phyloP scores from a whole-genome alignment of 306 rosid species.

The Delonix regia region DNA sequence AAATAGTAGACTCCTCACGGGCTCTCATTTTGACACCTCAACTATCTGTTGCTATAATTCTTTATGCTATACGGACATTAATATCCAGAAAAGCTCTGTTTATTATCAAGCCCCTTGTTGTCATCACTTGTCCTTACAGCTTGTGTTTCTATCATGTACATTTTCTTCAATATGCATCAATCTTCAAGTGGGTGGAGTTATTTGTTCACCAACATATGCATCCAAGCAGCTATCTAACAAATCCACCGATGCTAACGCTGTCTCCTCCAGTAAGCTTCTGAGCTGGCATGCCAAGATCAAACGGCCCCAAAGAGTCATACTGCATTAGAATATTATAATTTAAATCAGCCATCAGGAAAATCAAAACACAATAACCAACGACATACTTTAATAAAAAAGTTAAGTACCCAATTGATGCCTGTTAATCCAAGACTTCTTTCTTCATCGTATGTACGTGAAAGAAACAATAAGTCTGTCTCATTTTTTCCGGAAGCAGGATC shows the following conservation, averaged over 20 bases:
- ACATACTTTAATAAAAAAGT: not conserved
- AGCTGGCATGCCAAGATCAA: conserved; percentile 76
- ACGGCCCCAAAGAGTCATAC: conserved; percentile 82
- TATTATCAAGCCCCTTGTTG: conserved; percentile 15
- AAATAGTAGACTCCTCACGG: conserved; percentile 3
- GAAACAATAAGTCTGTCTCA: conserved; percentile 44
- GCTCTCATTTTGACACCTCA: conserved; percentile 12
- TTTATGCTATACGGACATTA: not conserved
- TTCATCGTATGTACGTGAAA: conserved; percentile 52
- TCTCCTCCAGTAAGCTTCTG: conserved; percentile 51
- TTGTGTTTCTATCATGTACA: conserved; percentile 37
- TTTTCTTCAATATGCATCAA: conserved; percentile 21
- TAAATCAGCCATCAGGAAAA: conserved; percentile 26
- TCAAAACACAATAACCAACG: not conserved
- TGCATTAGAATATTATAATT: conserved; percentile 40
- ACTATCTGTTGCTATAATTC: not conserved
- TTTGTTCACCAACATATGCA: conserved; percentile 35
- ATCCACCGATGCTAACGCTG: conserved; percentile 44
- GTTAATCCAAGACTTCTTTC: conserved; percentile 87
- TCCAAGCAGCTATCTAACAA: conserved; percentile 53
- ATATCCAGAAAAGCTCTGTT: not conserved
- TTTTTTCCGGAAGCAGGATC: conserved; percentile 50
- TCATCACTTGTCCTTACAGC: not conserved
- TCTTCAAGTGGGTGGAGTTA: conserved; percentile 24
- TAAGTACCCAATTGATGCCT: conserved; percentile 82